Conservation (phyloP, 176 grass and related monocot species). For the Aegilops sharonensis region DNA sequence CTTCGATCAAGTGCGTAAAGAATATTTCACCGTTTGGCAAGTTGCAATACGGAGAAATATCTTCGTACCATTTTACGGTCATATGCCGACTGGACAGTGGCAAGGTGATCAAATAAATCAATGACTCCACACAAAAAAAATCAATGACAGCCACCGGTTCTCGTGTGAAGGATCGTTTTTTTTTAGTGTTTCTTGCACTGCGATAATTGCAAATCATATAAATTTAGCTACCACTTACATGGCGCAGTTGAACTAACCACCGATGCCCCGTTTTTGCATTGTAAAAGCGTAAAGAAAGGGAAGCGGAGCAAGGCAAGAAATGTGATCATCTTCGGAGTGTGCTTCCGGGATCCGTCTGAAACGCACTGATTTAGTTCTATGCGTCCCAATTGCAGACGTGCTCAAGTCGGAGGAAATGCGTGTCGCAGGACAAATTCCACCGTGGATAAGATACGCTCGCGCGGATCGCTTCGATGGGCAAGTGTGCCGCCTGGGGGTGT, state of each 20-base stretch:
- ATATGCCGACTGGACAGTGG: not conserved
- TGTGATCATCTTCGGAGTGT: not conserved
- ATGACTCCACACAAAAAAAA: no score
- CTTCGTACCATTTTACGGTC: not conserved
- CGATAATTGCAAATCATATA: no score
- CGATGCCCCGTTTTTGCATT: not conserved
- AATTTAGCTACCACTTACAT: not conserved
- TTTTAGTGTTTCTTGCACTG: not conserved
- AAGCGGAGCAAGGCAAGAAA: conserved; percentile 11
- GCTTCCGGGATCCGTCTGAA: not conserved
- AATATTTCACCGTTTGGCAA: not conserved
- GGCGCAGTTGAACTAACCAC: conserved; percentile 2
- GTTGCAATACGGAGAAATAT: not conserved
- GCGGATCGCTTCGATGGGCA: not conserved
- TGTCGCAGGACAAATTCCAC: not conserved
- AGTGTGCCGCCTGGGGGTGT: not conserved
- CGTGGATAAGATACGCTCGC: not conserved
- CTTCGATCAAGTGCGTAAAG: not conserved
- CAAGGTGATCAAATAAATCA: not conserved
- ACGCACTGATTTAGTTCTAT: not conserved
- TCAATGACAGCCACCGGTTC: not conserved
- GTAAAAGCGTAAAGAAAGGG: not conserved
- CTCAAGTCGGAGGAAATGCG: not conserved
- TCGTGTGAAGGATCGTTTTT: not conserved
- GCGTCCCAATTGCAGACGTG: not conserved